Evolutionary conservation across 2,329 filamentous ascomycete genomes (phyloP).

Genomic region (Neopestalotiopsis sp.): DNA sequence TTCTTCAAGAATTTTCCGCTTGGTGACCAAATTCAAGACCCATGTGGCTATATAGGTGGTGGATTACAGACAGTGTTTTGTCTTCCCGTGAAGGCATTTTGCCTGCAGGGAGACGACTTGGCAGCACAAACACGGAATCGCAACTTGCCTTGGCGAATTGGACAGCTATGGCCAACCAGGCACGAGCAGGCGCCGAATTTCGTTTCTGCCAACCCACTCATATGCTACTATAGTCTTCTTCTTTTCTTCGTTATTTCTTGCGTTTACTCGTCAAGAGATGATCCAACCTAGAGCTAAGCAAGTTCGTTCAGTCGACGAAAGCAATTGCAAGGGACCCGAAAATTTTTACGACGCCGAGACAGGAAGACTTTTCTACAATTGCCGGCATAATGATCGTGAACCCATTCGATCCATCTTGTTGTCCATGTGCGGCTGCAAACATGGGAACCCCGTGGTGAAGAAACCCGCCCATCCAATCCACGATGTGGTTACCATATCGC

Average conservation of each 20-base stretch:
- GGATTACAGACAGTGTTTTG: not conserved
- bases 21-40: not conserved
- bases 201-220: not conserved
- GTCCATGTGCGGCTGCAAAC: not conserved
- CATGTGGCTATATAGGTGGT: not conserved
- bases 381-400: not conserved
- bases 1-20: not conserved
- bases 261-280: not conserved
- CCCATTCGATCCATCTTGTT: not conserved
- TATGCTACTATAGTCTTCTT: not conserved
- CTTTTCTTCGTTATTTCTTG: not conserved
- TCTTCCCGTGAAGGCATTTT: not conserved
- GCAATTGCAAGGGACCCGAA: not conserved
- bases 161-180: too few relatives aligned
- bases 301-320: too few relatives aligned
- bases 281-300: not conserved
- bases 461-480: not conserved
- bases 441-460: not conserved
- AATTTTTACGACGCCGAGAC: not conserved
- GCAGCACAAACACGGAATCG: not conserved
- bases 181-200: not conserved
- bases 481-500: slow-evolving; percentile 11
- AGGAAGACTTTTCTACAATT: not conserved
- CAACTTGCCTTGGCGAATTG: not conserved
- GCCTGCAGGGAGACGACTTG: not conserved